These are phyloP conservation scores for Cladobotryum protrusum DNA, from an alignment of 2,329 filamentous ascomycete genomes.

Conservation along the genomic window DNA sequence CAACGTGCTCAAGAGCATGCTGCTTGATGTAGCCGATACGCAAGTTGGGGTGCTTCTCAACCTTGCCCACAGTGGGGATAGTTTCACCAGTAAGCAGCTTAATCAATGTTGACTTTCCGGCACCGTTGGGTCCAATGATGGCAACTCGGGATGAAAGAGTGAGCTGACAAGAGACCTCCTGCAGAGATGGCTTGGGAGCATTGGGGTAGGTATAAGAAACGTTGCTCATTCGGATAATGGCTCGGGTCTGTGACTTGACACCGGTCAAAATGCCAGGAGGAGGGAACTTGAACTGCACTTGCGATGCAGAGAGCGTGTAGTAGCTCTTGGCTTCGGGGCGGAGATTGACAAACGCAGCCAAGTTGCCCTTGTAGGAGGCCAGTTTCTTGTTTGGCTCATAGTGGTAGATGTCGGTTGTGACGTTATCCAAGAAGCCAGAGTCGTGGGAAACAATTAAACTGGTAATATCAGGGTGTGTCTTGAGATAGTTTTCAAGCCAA, in stretches of 20 bases:
- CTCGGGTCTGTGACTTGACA: slow-evolving; percentile 89
- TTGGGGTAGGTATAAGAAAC: slow-evolving; percentile 93
- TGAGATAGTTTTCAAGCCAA: slow-evolving; percentile 93
- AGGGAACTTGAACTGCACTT: slow-evolving; percentile 96
- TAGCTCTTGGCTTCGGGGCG: slow-evolving; percentile 96
- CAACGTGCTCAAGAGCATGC: slow-evolving; percentile 96
- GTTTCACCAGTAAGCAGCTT: slow-evolving; percentile 93
- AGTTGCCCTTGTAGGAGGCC: slow-evolving; percentile 74
- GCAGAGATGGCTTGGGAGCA: slow-evolving; percentile 77
- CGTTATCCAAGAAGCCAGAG: slow-evolving; percentile 92
- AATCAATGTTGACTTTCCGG: slow-evolving; percentile 96
- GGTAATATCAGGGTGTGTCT: slow-evolving; percentile 92
- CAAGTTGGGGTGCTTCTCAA: slow-evolving; percentile 97
- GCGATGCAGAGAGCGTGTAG: slow-evolving; percentile 85
- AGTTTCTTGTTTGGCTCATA: slow-evolving; percentile 96
- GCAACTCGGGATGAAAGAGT: slow-evolving; percentile 87
- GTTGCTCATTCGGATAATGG: slow-evolving; percentile 92
- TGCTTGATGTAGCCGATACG: slow-evolving; percentile 99
- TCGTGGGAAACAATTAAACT: slow-evolving; percentile 98
- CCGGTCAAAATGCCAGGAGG: slow-evolving; percentile 88
- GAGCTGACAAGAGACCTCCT: slow-evolving; percentile 81
- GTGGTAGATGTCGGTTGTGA: slow-evolving; percentile 98
- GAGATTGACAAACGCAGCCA: slow-evolving; percentile 76
- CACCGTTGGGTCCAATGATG: slow-evolving; percentile 95
- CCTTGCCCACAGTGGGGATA: slow-evolving; percentile 74